These are phyloP conservation scores for Gymnopilus junonius DNA, from an alignment of 768 basidiomycete species.

Conservation along the genomic window DNA sequence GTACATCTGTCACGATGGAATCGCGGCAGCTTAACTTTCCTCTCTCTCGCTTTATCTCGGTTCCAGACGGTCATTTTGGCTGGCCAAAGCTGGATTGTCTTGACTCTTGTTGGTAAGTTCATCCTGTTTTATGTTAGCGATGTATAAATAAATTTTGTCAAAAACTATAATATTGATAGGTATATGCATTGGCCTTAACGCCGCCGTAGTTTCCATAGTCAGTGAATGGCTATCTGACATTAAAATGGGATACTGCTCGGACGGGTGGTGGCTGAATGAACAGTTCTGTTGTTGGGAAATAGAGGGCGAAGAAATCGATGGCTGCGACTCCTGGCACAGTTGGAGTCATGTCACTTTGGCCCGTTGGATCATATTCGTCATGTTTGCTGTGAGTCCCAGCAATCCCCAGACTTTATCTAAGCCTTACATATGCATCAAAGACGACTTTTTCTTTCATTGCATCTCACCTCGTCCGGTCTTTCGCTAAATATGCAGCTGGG, in stretches of 20 bases:
- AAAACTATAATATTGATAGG: constrained; percentile 50
- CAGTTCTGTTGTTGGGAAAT: constrained; percentile 99
- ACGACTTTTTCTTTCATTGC: constrained; percentile 82
- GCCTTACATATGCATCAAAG: constrained; percentile 45
- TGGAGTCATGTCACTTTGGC: constrained; percentile 80
- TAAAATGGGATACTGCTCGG: constrained; percentile 95
- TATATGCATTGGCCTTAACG: constrained; percentile 88
- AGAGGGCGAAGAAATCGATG: constrained; percentile 75
- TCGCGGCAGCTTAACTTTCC: constrained; percentile 50
- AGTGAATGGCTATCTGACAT: constrained; percentile 98
- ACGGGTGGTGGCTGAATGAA: constrained; percentile 98
- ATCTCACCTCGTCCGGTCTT: constrained; percentile 83
- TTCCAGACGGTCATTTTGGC: constrained; percentile 62
- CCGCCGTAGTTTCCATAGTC: constrained; percentile 93
- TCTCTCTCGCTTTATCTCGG: constrained; percentile 51
- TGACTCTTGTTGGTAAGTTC: constrained; percentile 84
- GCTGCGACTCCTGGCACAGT: constrained; percentile 89
- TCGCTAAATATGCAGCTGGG: constrained; percentile 95
- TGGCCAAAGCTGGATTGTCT: constrained; percentile 92
- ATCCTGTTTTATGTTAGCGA: neutral
- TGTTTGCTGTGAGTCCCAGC: constrained; percentile 75
- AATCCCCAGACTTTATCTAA: neutral
- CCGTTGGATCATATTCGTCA: constrained; percentile 85
- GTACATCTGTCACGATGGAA: constrained; percentile 47
- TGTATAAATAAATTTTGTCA: no score